Evolutionary conservation across 177 flowering plant genomes (phyloP).

Genomic region (Vitis hybrid): DNA sequence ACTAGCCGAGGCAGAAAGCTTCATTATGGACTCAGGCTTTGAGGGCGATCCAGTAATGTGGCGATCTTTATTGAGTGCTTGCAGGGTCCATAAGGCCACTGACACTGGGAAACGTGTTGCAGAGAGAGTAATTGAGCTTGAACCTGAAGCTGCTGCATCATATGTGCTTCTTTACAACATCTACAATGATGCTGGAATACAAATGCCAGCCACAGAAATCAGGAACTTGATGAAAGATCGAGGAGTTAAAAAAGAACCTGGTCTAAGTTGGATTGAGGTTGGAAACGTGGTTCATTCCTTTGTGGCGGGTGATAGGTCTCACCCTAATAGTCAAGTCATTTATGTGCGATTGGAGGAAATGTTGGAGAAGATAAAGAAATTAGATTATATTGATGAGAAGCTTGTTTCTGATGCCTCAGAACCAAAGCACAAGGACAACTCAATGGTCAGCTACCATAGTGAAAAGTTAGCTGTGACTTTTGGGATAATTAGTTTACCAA

Average conservation of each 20-base stretch:
- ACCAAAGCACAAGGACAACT: conserved; percentile 14
- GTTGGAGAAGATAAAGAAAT: conserved; percentile 30
- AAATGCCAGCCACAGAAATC: conserved; percentile 28
- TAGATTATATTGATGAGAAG: conserved; percentile 19
- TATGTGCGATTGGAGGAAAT: conserved; percentile 39
- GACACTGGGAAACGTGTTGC: conserved; percentile 41
- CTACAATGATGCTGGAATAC: conserved; percentile 37
- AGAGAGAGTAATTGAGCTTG: conserved; percentile 51
- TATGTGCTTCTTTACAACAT: conserved; percentile 63
- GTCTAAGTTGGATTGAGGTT: conserved; percentile 59
- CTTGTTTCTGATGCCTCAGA: conserved; percentile 7
- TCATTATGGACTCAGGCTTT: conserved; percentile 41
- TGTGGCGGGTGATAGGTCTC: conserved; percentile 48
- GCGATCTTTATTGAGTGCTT: conserved; percentile 60
- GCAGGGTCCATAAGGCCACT: conserved; percentile 40
- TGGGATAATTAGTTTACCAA: conserved; percentile 43
- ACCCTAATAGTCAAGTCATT: conserved; percentile 28
- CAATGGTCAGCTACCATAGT: conserved; percentile 37
- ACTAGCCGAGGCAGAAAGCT: conserved; percentile 49
- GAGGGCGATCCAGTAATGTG: conserved; percentile 51
- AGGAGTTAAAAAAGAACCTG: conserved; percentile 63
- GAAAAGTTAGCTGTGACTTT: conserved; percentile 56
- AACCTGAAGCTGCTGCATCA: conserved; percentile 56
- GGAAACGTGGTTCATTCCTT: conserved; percentile 42
- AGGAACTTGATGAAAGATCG: conserved; percentile 47